These are phyloP conservation scores for Tinospora cordifolia DNA, from an alignment of 164 flowering plant species.

Conservation along the genomic window DNA sequence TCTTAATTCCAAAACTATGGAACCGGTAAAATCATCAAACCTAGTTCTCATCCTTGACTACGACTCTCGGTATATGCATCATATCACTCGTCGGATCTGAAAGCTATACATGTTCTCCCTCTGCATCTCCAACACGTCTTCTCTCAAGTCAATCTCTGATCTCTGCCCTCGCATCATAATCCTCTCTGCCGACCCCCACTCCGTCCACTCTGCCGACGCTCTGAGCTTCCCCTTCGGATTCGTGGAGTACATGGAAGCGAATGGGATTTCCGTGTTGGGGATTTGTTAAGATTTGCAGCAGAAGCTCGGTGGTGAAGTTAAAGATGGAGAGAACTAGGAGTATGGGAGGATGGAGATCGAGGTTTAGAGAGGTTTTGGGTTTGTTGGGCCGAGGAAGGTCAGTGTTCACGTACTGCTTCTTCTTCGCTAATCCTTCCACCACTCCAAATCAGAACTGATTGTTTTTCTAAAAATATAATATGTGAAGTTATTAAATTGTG, in stretches of 20 bases:
- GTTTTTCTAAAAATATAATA: no score
- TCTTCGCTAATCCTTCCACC: no score
- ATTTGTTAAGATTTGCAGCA: no score
- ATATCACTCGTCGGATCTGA: conserved; percentile 91
- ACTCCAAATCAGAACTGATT: no score
- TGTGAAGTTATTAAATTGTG: no score
- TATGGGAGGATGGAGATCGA: conserved; percentile 90
- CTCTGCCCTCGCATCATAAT: conserved; percentile 66
- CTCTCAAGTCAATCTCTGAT: conserved; percentile 51
- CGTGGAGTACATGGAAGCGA: conserved; percentile 51
- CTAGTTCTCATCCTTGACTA: no score
- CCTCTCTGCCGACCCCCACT: conserved; percentile 94
- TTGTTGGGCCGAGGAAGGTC: conserved; percentile 40
- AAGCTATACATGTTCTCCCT: no score
- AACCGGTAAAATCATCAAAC: no score
- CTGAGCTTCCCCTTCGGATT: conserved; percentile 77
- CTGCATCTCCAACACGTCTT: conserved; percentile 74
- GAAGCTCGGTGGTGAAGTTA: conserved; percentile 84
- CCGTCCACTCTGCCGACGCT: no score
- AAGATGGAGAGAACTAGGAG: conserved; percentile 69
- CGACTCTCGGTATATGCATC: no score
- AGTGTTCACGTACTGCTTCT: no score
- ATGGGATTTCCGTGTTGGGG: conserved; percentile 65
- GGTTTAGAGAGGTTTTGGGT: conserved; percentile 36
- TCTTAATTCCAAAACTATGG: no score